A percentile compares a stretch with the other conserved stretches of the same genome.
Evolutionary conservation across 306 rosid genomes (phyloP).

Genomic region (Dryas drummondii): DNA sequence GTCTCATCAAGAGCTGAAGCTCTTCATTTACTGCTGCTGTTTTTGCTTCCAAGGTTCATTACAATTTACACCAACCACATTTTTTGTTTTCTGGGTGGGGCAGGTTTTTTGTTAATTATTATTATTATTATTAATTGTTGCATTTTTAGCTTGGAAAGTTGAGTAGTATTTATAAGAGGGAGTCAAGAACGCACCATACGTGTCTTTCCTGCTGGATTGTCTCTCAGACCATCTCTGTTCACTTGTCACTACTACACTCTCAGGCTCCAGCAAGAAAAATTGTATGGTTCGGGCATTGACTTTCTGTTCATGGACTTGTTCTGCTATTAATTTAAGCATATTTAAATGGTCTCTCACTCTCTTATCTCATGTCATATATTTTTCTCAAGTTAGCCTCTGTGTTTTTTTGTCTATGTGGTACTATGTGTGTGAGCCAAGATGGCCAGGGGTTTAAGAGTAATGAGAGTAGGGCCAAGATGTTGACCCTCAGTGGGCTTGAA

Average conservation of each 20-base stretch:
- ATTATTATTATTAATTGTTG: constrained; percentile 1
- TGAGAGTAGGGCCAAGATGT: constrained; percentile 3
- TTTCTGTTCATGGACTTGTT: constrained; percentile 47
- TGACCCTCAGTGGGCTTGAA: not conserved
- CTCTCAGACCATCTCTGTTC: not conserved
- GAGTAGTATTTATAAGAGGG: constrained; percentile 42
- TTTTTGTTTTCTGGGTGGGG: constrained; percentile 10
- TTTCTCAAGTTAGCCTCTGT: not conserved
- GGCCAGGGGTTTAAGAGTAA: not conserved
- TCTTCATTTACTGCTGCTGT: constrained; percentile 61
- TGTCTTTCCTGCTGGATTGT: constrained; percentile 14
- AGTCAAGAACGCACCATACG: constrained; percentile 99
- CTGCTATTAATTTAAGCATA: constrained; percentile 3
- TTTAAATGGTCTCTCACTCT: not conserved
- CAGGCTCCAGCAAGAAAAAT: constrained; percentile 20
- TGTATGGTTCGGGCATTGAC: constrained; percentile 98
- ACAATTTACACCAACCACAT: constrained; percentile 62
- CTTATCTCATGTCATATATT: too few species aligned
- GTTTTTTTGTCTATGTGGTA: not conserved
- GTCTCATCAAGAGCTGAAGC: constrained; percentile 55
- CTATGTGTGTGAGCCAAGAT: not conserved
- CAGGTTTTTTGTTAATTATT: not conserved
- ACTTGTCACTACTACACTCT: too few species aligned
- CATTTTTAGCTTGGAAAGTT: not conserved
- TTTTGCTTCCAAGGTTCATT: constrained; percentile 54